Conservation (phyloP, 1,284 basidiomycete genomes). For the Lentinula novae-zelandiae region DNA sequence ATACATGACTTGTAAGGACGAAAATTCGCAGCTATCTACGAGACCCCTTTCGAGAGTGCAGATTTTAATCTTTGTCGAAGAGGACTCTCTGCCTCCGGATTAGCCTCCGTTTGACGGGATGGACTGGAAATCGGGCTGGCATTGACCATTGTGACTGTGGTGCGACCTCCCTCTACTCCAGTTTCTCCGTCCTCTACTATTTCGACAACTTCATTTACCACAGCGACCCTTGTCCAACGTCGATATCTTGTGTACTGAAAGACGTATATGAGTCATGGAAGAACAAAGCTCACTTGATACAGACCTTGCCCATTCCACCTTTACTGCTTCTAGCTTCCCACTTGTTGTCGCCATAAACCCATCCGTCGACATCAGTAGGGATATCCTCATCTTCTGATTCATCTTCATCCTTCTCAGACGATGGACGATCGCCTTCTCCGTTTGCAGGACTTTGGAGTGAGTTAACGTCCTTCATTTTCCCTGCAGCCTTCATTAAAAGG, state of each 20-base stretch:
- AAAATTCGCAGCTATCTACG: background rate
- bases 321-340: conserved; percentile 81
- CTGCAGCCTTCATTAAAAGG: conserved; percentile 44
- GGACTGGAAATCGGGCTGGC: conserved; percentile 3
- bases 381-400: conserved; percentile 30
- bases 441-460: background rate
- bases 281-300: conserved; percentile 13
- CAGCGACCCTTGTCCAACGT: conserved; percentile 80
- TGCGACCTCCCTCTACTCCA: conserved; percentile 20
- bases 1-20: background rate
- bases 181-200: conserved; percentile 38
- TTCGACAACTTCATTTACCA: conserved; percentile 71
- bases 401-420: conserved; percentile 21
- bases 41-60: conserved; percentile 6
- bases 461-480: conserved; percentile 40
- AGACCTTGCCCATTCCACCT: conserved; percentile 80
- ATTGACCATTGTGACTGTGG: conserved; percentile 1
- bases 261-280: background rate
- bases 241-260: conserved; percentile 76
- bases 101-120: background rate
- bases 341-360: conserved; percentile 95
- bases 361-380: conserved; percentile 83
- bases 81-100: conserved; percentile 14
- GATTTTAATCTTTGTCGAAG: conserved; percentile 20
- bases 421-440: conserved; percentile 24